Evolutionary conservation across 225 moss, liverwort and hornwort genomes (phyloP), one percentile per base, ranked within the genome.

Genomic region (Antitrichia curtipendula): DNA sequence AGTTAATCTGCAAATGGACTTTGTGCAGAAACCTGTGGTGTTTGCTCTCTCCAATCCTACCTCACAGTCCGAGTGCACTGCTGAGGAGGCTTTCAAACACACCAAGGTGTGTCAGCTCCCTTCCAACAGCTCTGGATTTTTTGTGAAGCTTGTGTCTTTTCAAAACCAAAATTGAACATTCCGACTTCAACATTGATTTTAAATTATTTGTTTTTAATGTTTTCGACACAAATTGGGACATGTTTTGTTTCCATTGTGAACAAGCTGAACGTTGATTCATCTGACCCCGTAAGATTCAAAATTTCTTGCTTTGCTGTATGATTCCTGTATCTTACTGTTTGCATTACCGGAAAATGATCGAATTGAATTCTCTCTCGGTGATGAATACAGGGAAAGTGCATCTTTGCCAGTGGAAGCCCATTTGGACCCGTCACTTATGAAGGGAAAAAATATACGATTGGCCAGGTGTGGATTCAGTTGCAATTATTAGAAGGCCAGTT

Each of bases 371-470:
- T 18, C 12, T 40, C 6, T 62, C 34, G 32, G 18, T 72, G 25
- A 19, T 80, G 45, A 72, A 54, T 71, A 52, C 93, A 96, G 96
- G 96, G 96, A 50, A 92, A 92, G 88, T 92, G 91, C 89, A 79
- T 96, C 82, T 96, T 96, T 91, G 96, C 96, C n/a, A 96, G 96
- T 89, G 95, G 96, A 82, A 95, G 95, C 84, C 95, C 95, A 31
- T 96, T 96, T 73, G 45, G 85, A 84, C 93, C 95, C 56, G 95
- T 95, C 86, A 90, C 95, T 49, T 88, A 95, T 5, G 91, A 95
- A 71, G 95, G 93, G n/a, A 89, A 81, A 85, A 89, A 73, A 16
- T 89, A 85, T 12, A 85, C 85, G 1, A 89, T 89, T 54, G 52
- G 91, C 92, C 81, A 93, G 91, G 92, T 94, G 13, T 54, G 66